These are phyloP conservation scores for Apiotrichum mycotoxinovorans DNA, from an alignment of 1,284 basidiomycete genomes.

Conservation along the genomic window DNA sequence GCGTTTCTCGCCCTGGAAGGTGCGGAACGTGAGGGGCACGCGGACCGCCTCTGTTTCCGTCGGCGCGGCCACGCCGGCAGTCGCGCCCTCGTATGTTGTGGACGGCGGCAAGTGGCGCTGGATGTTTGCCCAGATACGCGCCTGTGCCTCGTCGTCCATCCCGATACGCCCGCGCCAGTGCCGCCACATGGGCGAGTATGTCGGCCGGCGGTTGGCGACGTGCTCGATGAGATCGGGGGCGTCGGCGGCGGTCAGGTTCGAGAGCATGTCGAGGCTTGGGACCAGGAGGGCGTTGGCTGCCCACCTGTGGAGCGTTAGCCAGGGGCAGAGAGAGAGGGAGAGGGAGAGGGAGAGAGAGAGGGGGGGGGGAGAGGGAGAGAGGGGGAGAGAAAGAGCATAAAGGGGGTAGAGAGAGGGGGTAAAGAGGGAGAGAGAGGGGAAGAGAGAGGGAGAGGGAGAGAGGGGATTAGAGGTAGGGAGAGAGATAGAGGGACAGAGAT, in stretches of 20 bases:
- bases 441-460: neutral
- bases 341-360: neutral
- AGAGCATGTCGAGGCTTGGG: slow-evolving; percentile 74
- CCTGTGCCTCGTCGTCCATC: slow-evolving; percentile 61
- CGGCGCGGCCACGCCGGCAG: neutral
- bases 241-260: slow-evolving; percentile 58
- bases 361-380: neutral
- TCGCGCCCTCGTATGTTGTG: neutral
- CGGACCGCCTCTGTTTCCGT: neutral
- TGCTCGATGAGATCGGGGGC: slow-evolving; percentile 57
- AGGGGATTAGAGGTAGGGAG: neutral
- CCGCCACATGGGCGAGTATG: slow-evolving; percentile 25
- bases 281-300: slow-evolving; percentile 74
- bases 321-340: neutral
- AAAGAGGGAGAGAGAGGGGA: too few species aligned
- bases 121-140: slow-evolving; percentile 22
- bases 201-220: slow-evolving; percentile 1
- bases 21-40: slow-evolving; percentile 35
- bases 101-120: neutral
- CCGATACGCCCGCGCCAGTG: slow-evolving; percentile 75
- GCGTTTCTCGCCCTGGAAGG: slow-evolving; percentile 31
- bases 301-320: slow-evolving; percentile 58
- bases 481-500: too few species aligned
- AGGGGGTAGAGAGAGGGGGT: neutral
- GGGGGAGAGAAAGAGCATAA: neutral